phyloP scores from a whole-genome alignment of 2,329 filamentous ascomycete species.

The Fusarium nurragi region DNA sequence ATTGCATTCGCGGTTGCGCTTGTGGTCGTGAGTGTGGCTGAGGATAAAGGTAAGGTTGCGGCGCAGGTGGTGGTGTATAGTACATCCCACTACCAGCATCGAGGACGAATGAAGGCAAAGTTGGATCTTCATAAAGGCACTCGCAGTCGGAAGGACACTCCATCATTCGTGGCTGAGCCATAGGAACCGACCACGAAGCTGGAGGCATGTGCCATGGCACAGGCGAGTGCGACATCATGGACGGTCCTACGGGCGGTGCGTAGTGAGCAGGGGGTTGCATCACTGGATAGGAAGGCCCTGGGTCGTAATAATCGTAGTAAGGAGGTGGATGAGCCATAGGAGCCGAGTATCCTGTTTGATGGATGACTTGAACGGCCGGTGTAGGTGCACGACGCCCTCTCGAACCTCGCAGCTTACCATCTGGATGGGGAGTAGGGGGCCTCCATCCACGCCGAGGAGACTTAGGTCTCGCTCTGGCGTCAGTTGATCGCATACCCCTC shows the following conservation, averaged over 20 bases:
- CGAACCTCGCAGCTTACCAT: constrained; percentile 11
- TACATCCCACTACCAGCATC: not conserved
- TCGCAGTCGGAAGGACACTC: not conserved
- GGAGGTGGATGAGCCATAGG: not conserved
- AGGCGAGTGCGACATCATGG: constrained; percentile 11
- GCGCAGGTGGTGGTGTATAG: not conserved
- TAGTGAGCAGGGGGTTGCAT: constrained; percentile 5
- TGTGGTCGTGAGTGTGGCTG: not conserved
- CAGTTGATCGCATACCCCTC: not conserved
- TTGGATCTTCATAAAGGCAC: not conserved
- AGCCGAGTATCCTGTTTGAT: not conserved
- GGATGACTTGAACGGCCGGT: not conserved
- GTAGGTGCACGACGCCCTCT: not conserved
- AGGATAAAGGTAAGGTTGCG: constrained; percentile 4
- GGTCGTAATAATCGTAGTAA: not conserved
- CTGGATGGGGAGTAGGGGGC: constrained; percentile 29
- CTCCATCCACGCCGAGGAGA: constrained; percentile 15
- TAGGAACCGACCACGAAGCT: not conserved
- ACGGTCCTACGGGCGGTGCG: not conserved
- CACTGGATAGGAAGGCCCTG: not conserved
- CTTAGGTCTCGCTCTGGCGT: not conserved
- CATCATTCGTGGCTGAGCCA: not conserved
- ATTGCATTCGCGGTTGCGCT: not conserved
- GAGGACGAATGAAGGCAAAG: not conserved
- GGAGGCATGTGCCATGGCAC: constrained; percentile 17